phyloP scores from a whole-genome alignment of 192 early-diverging fungal species.

The Dispira parvispora region DNA sequence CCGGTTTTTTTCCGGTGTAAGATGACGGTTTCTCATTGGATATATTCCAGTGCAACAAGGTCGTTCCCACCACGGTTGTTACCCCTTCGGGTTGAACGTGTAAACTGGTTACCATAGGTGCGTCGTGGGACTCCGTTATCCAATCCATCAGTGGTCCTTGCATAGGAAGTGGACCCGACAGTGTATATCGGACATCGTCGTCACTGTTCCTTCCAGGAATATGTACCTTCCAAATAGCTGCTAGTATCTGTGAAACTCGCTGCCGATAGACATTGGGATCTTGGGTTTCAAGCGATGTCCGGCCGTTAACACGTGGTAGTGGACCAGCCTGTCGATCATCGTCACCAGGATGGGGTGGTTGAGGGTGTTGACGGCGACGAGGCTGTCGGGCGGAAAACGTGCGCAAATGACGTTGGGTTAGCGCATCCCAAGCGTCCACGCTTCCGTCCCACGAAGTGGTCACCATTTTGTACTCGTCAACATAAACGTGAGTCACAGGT shows the following conservation, averaged over 20 bases:
- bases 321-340: neutral
- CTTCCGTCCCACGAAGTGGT: neutral
- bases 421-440: neutral
- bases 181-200: too few species aligned
- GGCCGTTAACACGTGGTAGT: neutral
- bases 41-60: too few species aligned
- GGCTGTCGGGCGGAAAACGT: neutral
- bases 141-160: too few species aligned
- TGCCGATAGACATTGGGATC: neutral
- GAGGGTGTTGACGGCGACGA: neutral
- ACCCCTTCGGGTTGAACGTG: neutral
- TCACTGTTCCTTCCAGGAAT: neutral
- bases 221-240: neutral
- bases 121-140: neutral
- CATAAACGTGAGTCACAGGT: slow-evolving; percentile 1
- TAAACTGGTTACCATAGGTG: neutral
- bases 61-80: neutral
- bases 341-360: neutral
- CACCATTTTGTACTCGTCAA: neutral
- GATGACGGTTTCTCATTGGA: too few species aligned
- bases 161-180: too few species aligned
- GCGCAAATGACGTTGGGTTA: neutral
- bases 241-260: neutral
- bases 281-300: too few species aligned
- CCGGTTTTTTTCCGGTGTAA: neutral